Conservation (phyloP, 495 filamentous ascomycete genomes). For the Penicillium alfredii region DNA sequence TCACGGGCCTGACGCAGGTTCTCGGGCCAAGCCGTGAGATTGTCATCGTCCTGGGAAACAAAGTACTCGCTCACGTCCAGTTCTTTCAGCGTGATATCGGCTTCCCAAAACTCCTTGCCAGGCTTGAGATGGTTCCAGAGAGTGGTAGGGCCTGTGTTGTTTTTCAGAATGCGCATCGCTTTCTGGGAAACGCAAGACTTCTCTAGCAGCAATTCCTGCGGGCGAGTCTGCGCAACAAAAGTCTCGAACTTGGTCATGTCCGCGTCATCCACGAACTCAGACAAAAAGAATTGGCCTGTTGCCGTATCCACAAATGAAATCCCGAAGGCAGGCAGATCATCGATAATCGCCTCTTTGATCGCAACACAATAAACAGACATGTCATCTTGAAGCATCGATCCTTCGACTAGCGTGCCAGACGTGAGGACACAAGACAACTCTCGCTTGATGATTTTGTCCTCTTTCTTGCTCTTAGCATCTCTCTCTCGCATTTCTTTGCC, state of each 20-base stretch:
- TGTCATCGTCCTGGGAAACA: conserved; percentile 52
- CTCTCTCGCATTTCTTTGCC: conserved; percentile 98
- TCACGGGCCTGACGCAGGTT: conserved; percentile 65
- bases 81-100: conserved; percentile 73
- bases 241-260: conserved; percentile 98
- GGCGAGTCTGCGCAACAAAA: conserved; percentile 86
- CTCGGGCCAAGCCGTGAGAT: conserved; percentile 71
- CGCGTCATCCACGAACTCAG: conserved; percentile 85
- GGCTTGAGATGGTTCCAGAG: conserved; percentile 94
- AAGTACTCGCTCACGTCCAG: conserved; percentile 82
- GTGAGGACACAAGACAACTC: conserved; percentile 91
- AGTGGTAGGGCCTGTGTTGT: conserved; percentile 86
- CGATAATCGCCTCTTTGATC: conserved; percentile 80
- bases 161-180: conserved; percentile 89
- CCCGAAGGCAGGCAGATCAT: conserved; percentile 78
- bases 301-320: conserved; percentile 94
- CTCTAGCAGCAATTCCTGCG: conserved; percentile 85
- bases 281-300: conserved; percentile 89
- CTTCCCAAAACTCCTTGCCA: conserved; percentile 86
- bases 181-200: conserved; percentile 80
- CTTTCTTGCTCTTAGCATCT: conserved; percentile 57
- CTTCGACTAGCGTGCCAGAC: conserved; percentile 86
- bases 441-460: conserved; percentile 86
- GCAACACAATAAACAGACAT: conserved; percentile 96
- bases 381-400: conserved; percentile 94